Percentiles rank a stretch among this genome's conserved stretches.
Conservation (phyloP, 139 green algal species). For the Tetraselmis chui region DNA sequence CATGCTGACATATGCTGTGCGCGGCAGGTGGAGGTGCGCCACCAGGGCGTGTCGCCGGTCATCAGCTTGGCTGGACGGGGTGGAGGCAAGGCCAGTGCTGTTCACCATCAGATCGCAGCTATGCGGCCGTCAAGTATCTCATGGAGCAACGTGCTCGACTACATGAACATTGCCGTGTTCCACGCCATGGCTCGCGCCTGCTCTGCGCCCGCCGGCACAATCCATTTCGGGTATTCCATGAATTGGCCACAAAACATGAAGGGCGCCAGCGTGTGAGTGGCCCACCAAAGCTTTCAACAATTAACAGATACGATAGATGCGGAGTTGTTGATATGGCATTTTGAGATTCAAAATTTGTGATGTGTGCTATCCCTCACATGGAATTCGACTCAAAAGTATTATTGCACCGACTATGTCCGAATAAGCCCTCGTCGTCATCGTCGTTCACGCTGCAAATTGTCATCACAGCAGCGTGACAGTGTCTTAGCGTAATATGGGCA, state of each 20-base stretch:
- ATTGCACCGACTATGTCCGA: no score
- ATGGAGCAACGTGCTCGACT: constrained; percentile 28
- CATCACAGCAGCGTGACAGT: no score
- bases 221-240: constrained; percentile 23
- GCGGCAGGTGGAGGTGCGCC: not conserved
- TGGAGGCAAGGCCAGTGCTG: not conserved
- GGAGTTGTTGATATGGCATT: not conserved
- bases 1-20: no score
- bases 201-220: constrained; percentile 16
- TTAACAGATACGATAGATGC: no score
- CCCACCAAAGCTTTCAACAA: not conserved
- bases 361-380: no score
- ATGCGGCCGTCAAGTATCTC: constrained; percentile 27
- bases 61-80: not conserved
- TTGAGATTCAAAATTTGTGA: no score
- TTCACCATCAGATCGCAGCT: constrained; percentile 6
- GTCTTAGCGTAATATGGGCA: no score
- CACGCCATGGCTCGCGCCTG: constrained; percentile 21
- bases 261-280: constrained; percentile 9
- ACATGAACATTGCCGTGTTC: constrained; percentile 16
- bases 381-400: no score
- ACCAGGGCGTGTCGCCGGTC: not conserved
- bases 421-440: no score
- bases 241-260: constrained; percentile 22
- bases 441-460: no score